Percentiles rank a stretch among this genome's conserved stretches.
Evolutionary conservation across 768 basidiomycete genomes (phyloP).

Genomic region (Leccinum boreale): DNA sequence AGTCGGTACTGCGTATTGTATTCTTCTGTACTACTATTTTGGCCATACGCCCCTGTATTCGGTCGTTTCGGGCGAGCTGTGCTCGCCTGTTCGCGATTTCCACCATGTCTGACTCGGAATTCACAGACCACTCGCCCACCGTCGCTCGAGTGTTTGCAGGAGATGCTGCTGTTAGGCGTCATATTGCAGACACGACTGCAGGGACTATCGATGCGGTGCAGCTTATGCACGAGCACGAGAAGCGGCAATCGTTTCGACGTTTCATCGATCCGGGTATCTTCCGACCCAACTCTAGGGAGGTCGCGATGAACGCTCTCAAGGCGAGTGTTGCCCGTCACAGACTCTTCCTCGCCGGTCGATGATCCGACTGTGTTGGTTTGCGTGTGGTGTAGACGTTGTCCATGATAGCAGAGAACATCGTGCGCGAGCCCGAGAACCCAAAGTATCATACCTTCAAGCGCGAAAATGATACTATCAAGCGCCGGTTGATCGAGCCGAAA

Average conservation of each 20-base stretch:
- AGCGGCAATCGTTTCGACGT: conserved; percentile 68
- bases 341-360: not conserved
- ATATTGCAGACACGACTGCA: conserved; percentile 28
- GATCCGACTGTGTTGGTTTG: not conserved
- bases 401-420: conserved; percentile 68
- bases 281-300: conserved; percentile 62
- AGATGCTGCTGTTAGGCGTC: not conserved
- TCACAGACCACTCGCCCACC: conserved; percentile 2
- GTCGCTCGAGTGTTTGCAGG: conserved; percentile 23
- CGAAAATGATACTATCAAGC: conserved; percentile 67
- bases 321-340: conserved; percentile 30
- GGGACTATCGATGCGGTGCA: conserved; percentile 6
- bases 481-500: conserved; percentile 63
- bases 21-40: not conserved
- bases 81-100: not conserved
- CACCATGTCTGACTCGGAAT: conserved; percentile 9
- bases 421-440: conserved; percentile 67
- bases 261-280: conserved; percentile 77
- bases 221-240: conserved; percentile 52
- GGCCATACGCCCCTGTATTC: conserved; percentile 17
- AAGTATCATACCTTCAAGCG: conserved; percentile 76
- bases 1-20: not conserved
- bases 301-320: conserved; percentile 61
- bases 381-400: conserved; percentile 46
- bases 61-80: not conserved